Base-by-base conservation (phyloP, 2,329 filamentous ascomycete genomes). In the Aspergillus aculeatus region DNA sequence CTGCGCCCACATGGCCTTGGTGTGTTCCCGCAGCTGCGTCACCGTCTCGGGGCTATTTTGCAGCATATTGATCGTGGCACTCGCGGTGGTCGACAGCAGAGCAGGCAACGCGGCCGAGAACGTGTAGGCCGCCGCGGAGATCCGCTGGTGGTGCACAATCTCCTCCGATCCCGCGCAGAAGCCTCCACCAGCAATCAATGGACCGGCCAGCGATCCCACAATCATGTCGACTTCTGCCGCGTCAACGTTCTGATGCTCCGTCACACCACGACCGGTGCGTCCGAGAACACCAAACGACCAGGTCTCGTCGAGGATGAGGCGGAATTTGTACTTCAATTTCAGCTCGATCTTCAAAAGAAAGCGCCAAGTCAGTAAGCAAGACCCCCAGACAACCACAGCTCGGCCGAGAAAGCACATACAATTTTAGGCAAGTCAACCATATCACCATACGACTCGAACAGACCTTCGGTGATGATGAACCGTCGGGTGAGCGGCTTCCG, bases 221-320 rank as follows among this genome's bases (percentile, higher is more conserved):
- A 99, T 94, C 92, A 99, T 97, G 79, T 99, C 95, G 53, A 99
- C 88, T 72, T 96, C 90, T 10, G 89, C 86, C 0, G 94, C 88
- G 73, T 98, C 95, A 19, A 99, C 94, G 68, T 98, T 96, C 73
- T 98, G 95, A 5, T 94, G 91, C 80, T 99, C 96, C 0, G 95
- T 98, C 44, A 98, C 83, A 60, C 95, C 95, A 55, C 92, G 89
- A 21, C 95, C 96, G 26, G 92, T 96, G 62, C 92, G 86, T 51
- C 95, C 95, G 5, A 99, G 84, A 19, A 98, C 90, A 61, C 94
- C 96, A 73, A 98, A 99, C 1, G 93, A 97, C 89, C 91, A 96
- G 1, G 93, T 96, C 81, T 99, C 95, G 75, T 99, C 95, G 41
- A 99, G 87, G 66, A 98, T 96, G 58, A 99, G 86, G 69, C 95